A percentile compares a stretch with the other conserved stretches of the same genome.
phyloP scores from a whole-genome alignment of 2,329 filamentous ascomycete species.

The Harringtonia lauricola region DNA sequence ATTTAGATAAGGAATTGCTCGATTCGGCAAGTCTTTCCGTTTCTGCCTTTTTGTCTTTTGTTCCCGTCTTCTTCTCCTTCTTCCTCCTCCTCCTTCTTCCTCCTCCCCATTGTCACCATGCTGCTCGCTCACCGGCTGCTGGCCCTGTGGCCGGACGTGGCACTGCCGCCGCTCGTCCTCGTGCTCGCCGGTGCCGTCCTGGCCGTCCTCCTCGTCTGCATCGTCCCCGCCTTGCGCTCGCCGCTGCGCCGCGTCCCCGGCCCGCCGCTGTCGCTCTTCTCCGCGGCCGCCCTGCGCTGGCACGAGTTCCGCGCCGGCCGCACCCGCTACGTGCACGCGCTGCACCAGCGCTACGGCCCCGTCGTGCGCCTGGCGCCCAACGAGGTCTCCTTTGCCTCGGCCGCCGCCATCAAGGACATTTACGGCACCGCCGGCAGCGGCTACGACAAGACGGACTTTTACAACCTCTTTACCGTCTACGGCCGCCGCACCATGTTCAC shows the following conservation, averaged over 20 bases:
- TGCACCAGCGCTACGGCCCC: slow-evolving; percentile 45
- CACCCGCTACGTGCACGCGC: slow-evolving; percentile 41
- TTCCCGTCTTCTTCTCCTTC: no score
- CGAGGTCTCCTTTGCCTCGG: slow-evolving; percentile 48
- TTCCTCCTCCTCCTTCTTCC: no score
- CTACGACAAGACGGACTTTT: slow-evolving; percentile 56
- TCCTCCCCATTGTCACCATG: neutral
- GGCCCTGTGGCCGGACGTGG: neutral
- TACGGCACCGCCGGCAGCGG: slow-evolving; percentile 51
- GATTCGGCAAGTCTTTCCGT: no score
- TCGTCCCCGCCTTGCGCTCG: slow-evolving; percentile 17
- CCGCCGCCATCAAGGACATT: slow-evolving; percentile 48
- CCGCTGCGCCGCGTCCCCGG: slow-evolving; percentile 35
- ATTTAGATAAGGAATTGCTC: no score
- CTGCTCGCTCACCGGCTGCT: neutral
- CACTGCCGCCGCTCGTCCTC: neutral
- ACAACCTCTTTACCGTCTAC: slow-evolving; percentile 48
- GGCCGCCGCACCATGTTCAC: slow-evolving; percentile 51
- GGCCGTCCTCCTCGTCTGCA: slow-evolving; percentile 3
- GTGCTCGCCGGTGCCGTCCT: slow-evolving; percentile 1
- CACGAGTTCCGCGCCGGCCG: slow-evolving; percentile 43
- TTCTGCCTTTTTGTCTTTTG: no score
- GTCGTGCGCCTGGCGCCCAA: slow-evolving; percentile 46
- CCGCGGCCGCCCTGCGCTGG: slow-evolving; percentile 39
- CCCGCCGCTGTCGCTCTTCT: slow-evolving; percentile 35